These are phyloP conservation scores for Cryphonectria japonica DNA, from an alignment of 2,329 filamentous ascomycete genomes.

Conservation along the genomic window DNA sequence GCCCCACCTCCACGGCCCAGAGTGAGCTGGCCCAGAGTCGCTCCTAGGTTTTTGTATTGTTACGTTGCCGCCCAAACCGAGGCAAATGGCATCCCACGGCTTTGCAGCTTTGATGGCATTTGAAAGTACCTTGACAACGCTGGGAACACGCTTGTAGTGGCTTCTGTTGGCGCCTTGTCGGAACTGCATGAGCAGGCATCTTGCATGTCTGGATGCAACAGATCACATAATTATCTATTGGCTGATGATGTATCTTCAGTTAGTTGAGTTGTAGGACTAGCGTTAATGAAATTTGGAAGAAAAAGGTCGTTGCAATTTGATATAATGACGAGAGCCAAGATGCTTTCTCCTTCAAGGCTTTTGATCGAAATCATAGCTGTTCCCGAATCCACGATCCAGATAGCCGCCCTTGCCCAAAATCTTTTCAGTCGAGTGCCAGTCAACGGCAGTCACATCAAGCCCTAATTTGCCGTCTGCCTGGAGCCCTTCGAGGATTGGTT, in stretches of 20 bases:
- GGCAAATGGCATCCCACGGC: not conserved
- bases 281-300: not conserved
- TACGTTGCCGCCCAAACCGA: too few relatives aligned
- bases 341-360: constrained; percentile 26
- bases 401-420: constrained; percentile 47
- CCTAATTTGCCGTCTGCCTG: constrained; percentile 35
- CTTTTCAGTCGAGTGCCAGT: constrained; percentile 50
- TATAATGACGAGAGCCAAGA: too few relatives aligned
- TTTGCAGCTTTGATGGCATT: not conserved
- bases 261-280: not conserved
- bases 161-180: not conserved
- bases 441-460: constrained; percentile 49
- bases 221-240: not conserved
- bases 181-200: not conserved
- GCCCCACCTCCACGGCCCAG: constrained; percentile 45
- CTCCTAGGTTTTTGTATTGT: not conserved
- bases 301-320: not conserved
- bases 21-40: constrained; percentile 34
- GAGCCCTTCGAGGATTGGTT: constrained; percentile 44
- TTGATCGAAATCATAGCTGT: constrained; percentile 66
- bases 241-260: not conserved
- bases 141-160: not conserved
- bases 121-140: not conserved
- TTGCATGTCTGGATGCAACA: not conserved
- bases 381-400: constrained; percentile 61